A percentile compares a stretch with the other conserved stretches of the same genome.
Conservation (phyloP, 345 rosid species). For the Heritiera littoralis region DNA sequence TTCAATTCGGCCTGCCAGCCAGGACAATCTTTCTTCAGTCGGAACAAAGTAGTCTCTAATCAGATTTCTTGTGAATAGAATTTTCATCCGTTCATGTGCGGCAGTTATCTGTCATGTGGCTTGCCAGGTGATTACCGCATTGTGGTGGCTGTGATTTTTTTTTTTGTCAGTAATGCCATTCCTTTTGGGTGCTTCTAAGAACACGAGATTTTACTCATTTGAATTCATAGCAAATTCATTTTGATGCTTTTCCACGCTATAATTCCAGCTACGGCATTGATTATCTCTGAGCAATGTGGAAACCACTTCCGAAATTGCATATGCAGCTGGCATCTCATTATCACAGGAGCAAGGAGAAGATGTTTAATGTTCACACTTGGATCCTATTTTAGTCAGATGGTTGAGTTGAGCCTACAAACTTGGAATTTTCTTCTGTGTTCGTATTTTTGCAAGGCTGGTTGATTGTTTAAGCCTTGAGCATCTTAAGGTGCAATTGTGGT, state of each 20-base stretch:
- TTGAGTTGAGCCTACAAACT: background rate
- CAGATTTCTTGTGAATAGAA: conserved; percentile 19
- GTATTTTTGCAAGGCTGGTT: background rate
- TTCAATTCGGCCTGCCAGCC: conserved; percentile 48
- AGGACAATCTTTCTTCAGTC: conserved; percentile 38
- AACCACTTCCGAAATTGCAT: background rate
- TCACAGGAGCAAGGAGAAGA: background rate
- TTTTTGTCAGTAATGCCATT: background rate
- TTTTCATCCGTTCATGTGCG: background rate
- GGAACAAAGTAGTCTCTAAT: conserved; percentile 29
- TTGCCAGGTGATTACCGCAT: background rate
- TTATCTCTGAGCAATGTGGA: background rate
- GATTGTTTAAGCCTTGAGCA: background rate
- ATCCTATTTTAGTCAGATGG: background rate
- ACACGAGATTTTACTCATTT: background rate
- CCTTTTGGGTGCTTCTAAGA: background rate
- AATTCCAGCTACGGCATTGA: background rate
- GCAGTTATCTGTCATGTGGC: background rate
- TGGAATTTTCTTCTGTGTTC: background rate
- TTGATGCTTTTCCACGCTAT: background rate
- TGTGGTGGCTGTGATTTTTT: background rate
- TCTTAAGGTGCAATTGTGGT: conserved; percentile 1
- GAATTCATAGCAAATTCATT: background rate
- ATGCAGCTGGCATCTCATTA: background rate
- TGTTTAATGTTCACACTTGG: background rate